Base-by-base conservation (phyloP, 2,329 filamentous ascomycete species). In the Aureobasidium pullulans region DNA sequence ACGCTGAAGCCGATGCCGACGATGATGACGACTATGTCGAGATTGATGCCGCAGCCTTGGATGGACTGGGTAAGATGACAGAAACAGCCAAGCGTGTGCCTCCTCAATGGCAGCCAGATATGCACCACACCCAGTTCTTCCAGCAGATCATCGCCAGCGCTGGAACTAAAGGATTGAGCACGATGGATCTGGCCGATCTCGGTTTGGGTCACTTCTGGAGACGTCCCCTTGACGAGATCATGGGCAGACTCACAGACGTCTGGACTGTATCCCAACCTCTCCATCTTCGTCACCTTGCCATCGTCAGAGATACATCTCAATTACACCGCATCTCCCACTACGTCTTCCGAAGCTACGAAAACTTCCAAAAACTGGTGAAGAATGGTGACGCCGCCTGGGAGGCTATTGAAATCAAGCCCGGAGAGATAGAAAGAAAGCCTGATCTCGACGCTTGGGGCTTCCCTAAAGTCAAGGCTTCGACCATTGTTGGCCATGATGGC, bases 211-310 rank as follows among this genome's bases (percentile, higher is more conserved):
- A 70, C 9, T 79, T 81, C 64, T 84, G 79, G 70, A 76, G 76
- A 57, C 74, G 81, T 52, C 79, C 82, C 0, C 66, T 83, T 32
- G 83, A 86, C 65, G 75, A 77, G 32, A 70, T 77, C 19, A 66
- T 85, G 23, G 70, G 70, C 50, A 77, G 81, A 29, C 64, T 86
- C 39, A 80, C 80, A 1, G 78, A 83, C 59, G 72, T 76, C 58
- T 84, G 82, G 78, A 77, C 82, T 57, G 65, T 78, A 15, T 80
- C 79, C n/a, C 84, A 86, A 64, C 83, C 83, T 28, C 69, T 72
- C 3, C 77, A 84, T 66, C 72, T 85, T 23, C 77, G 79, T 16
- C 81, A 84, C 65, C 69, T 84, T 15, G 76, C 79, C 10, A 72
- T 86, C 32, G 75, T 85, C 36, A 73, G 81, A 62, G 82, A 84